A percentile compares a stretch with the other conserved stretches of the same genome.
phyloP scores from a whole-genome alignment of 208 protist species.

The Acanthamoeba royreba region DNA sequence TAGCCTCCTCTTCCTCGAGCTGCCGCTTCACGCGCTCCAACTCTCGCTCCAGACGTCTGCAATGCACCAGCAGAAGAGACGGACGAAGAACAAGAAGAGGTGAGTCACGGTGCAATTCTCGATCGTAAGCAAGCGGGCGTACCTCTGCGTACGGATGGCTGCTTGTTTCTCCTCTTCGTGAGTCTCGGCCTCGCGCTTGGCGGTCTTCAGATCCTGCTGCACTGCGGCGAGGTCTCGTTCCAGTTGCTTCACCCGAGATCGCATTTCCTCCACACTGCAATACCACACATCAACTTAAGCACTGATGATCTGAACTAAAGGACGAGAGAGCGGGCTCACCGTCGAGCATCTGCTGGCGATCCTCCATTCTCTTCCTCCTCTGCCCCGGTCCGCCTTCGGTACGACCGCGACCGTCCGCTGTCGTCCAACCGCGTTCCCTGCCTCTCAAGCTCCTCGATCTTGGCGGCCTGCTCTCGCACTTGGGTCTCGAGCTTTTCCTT shows the following conservation, averaged over 20 bases:
- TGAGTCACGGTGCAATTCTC: not conserved
- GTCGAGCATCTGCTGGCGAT: too few relatives aligned
- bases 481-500: not conserved
- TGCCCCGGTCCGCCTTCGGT: not conserved
- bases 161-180: not conserved
- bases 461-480: not conserved
- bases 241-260: not conserved
- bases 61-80: too few relatives aligned
- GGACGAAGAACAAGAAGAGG: not conserved
- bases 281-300: not conserved
- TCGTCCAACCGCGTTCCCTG: not conserved
- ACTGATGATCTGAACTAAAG: too few relatives aligned
- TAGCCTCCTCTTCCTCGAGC: not conserved
- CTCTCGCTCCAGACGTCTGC: not conserved
- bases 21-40: not conserved
- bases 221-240: not conserved
- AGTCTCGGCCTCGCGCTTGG: not conserved
- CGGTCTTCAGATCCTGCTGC: not conserved
- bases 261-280: not conserved
- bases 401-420: not conserved
- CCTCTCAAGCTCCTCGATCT: not conserved
- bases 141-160: not conserved
- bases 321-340: too few relatives aligned
- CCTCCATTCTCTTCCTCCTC: not conserved
- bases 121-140: not conserved